Conservation (phyloP, 345 rosid genomes). For the Bretschneidera sinensis region DNA sequence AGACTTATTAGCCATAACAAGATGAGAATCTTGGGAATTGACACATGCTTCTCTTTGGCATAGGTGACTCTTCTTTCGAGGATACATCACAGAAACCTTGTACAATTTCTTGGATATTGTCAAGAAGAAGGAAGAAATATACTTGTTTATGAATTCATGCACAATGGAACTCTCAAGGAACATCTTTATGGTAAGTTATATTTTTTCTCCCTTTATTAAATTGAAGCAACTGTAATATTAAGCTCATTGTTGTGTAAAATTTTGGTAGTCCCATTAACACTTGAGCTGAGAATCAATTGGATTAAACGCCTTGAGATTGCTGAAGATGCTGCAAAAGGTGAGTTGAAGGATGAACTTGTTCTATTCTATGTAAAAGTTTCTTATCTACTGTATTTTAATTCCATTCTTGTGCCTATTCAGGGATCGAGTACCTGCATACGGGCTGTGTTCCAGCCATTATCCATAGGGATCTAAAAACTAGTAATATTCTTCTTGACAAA, state of each 20-base stretch:
- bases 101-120: conserved; percentile 96
- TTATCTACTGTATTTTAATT: conserved; percentile 5
- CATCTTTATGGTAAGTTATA: conserved; percentile 77
- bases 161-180: conserved; percentile 95
- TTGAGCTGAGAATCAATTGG: conserved; percentile 67
- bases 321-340: conserved; percentile 96
- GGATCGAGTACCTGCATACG: conserved; percentile 95
- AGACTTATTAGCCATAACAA: neutral
- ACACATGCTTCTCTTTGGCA: conserved; percentile 11
- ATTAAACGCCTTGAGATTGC: conserved; percentile 94
- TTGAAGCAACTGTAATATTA: conserved; percentile 2
- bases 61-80: conserved; percentile 95
- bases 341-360: neutral
- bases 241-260: conserved; percentile 1
- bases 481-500: conserved; percentile 90
- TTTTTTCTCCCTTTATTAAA: neutral
- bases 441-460: conserved; percentile 97
- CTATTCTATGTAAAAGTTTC: neutral
- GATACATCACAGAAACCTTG: conserved; percentile 96
- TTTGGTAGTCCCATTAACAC: conserved; percentile 52
- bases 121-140: conserved; percentile 86
- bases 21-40: neutral
- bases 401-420: conserved; percentile 32
- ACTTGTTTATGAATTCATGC: conserved; percentile 97
- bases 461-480: conserved; percentile 91